Base-by-base conservation (phyloP, 305 asterid genomes). In the Euphrasia arctica region DNA sequence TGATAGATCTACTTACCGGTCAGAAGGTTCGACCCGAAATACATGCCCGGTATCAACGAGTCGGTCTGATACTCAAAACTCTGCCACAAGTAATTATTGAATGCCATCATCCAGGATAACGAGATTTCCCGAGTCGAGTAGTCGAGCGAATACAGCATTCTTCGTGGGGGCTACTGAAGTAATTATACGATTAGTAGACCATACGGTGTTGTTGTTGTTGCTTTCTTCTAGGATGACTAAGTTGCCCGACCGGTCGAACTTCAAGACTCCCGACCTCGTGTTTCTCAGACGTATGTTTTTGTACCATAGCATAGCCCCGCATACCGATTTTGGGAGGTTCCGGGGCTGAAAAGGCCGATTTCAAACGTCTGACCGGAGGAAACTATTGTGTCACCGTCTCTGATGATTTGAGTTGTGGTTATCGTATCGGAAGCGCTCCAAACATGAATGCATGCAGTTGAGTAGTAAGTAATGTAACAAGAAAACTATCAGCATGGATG, bases 101-200 rank as follows among this genome's bases (percentile, higher is more conserved):
- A 18, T 18, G 18, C 25, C 29, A 0, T 13, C 41, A 9, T 55
- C 60, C 12, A 15, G 60, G 13, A 55, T n/a, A 29, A 28, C 18
- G 41, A 55, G 60, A 11, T 55, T 55, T 27, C 60, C 60, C 18
- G 60, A 3, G 60, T 55, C 60, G 1, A 55, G 8, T n/a, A 55
- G 11, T 5, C 29, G 60, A 1, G 25, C 18, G 9, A 2, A 31
- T 31, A 55, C 39, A 0, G 60, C 39, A 4, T 55, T 55, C 15
- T n/a, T 4, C 4, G 4, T 8, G 7, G 60, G 8, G 39, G 7
- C 7, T 28, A 18, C 2, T 15, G 60, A 27, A 2, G 60, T 28
- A 18, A 18, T 18, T 18, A 18, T 18, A 31, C 34, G 34, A 15
- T 55, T 55, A 3, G 60, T n/a, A 4, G 41, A 55, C 60, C 60